phyloP scores from a whole-genome alignment of 257 asterid species.

The Petunia axillaris region DNA sequence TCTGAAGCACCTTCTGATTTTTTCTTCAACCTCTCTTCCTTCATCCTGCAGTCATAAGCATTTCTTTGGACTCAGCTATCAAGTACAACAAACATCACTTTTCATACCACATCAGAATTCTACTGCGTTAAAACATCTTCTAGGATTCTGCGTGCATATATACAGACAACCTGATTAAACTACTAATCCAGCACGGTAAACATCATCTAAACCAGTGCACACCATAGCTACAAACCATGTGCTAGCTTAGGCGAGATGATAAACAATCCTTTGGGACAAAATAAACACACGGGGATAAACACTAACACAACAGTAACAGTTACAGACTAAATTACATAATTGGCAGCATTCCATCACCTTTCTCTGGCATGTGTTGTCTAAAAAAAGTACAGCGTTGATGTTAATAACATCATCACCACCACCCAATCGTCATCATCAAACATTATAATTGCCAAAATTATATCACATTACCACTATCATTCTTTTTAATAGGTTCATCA shows the following conservation, averaged over 20 bases:
- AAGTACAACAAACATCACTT: conserved; percentile 17
- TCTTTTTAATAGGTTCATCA: not conserved
- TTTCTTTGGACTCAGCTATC: not conserved
- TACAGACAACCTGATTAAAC: not conserved
- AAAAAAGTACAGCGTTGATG: not conserved
- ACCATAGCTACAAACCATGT: not conserved
- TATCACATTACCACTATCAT: not conserved
- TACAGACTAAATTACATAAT: not conserved
- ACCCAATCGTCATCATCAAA: not conserved
- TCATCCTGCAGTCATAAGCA: conserved; percentile 58
- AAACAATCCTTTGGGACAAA: not conserved
- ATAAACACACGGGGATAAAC: not conserved
- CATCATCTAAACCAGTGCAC: not conserved
- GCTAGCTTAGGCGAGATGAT: not conserved
- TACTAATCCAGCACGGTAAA: not conserved
- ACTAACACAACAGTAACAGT: not conserved
- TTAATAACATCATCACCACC: conserved; percentile 1
- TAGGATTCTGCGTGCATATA: not conserved
- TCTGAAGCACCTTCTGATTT: conserved; percentile 77
- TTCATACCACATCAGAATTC: conserved; percentile 1
- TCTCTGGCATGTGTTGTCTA: not conserved
- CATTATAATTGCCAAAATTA: too few relatives aligned
- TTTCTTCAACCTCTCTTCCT: conserved; percentile 76
- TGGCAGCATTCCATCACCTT: not conserved
- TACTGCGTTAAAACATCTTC: not conserved